These are phyloP conservation scores for Pseudopyricularia cyperi DNA, from an alignment of 2,329 filamentous ascomycete genomes.

Conservation along the genomic window DNA sequence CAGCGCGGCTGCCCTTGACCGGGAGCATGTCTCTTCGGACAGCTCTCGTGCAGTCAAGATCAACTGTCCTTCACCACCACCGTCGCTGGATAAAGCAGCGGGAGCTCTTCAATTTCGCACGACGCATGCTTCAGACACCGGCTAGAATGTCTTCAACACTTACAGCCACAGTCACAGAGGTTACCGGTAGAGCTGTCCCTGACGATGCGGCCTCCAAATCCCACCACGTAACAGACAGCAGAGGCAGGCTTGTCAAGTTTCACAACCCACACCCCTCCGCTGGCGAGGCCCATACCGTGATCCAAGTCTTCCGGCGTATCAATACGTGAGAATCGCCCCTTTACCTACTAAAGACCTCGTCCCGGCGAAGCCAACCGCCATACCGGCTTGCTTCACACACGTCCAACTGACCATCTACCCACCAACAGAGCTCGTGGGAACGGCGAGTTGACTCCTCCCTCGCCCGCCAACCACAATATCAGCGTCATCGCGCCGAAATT, in stretches of 20 bases:
- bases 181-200: slow-evolving; percentile 10
- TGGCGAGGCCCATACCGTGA: slow-evolving; percentile 6
- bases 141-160: not conserved
- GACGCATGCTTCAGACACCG: not conserved
- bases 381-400: not conserved
- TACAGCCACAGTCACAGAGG: not conserved
- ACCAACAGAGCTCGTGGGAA: slow-evolving; percentile 18
- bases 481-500: slow-evolving; percentile 55
- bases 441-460: slow-evolving; percentile 32
- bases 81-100: not conserved
- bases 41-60: not conserved
- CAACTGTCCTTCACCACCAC: not conserved
- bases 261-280: slow-evolving; percentile 37
- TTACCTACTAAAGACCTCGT: not conserved
- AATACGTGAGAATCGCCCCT: slow-evolving; percentile 17
- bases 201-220: slow-evolving; percentile 29
- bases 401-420: slow-evolving; percentile 4
- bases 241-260: slow-evolving; percentile 29
- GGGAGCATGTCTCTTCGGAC: not conserved
- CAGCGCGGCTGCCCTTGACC: not conserved
- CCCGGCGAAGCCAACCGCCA: no score
- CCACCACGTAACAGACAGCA: slow-evolving; percentile 31
- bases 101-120: not conserved
- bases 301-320: slow-evolving; percentile 17
- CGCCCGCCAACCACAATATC: slow-evolving; percentile 53